Evolutionary conservation across 257 asterid species (phyloP), one percentile per base, ranked within the genome.

Genomic region (Fraxinus cuspidata): DNA sequence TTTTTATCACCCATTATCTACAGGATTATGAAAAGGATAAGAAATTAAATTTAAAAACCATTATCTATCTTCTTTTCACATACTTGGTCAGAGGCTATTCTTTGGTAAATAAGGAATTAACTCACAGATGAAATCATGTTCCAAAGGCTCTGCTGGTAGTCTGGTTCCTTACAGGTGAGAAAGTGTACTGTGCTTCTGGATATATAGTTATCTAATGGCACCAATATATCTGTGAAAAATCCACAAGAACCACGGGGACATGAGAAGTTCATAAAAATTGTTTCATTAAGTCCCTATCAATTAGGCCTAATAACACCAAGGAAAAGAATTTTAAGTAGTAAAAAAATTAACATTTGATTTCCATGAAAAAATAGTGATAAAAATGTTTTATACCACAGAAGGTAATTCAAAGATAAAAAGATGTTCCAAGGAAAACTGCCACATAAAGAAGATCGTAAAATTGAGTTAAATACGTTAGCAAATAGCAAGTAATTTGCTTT

Each of bases 121-220:
- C 98, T 90, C 82, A 96, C 99, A 60, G 91, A 87, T 78, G 97
- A 93, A 77, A 96, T 89, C 98, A 89, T 90, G 78, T 78, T 86
- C 98, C 98, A 96, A 77, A 96, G 97, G 87, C 99, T 93, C 84
- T 90, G 94, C 88, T 96, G 99, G 84, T 96, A 96, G 88, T 96
- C 93, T 25, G 98, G 99, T 60, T 93, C 96, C 87, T 93, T 93
- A 90, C 97, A 93, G 5, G 96, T 74, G 75, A 96, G 92, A 73
- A 90, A 96, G 83, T 96, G 97, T 12, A 76, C 79, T 35, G 98
- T 96, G 74, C 99, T 85, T 84, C 97, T 93, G 77, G 99, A 96
- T 84, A 96, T 91, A 60, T 87, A 96, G 87, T 96, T 96, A 87
- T 93, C 99, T 63, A 96, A 74, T 12, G 99, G 99, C 79, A 96